phyloP scores from a whole-genome alignment of 768 basidiomycete genomes.

The Leccinum aurantiacum region DNA sequence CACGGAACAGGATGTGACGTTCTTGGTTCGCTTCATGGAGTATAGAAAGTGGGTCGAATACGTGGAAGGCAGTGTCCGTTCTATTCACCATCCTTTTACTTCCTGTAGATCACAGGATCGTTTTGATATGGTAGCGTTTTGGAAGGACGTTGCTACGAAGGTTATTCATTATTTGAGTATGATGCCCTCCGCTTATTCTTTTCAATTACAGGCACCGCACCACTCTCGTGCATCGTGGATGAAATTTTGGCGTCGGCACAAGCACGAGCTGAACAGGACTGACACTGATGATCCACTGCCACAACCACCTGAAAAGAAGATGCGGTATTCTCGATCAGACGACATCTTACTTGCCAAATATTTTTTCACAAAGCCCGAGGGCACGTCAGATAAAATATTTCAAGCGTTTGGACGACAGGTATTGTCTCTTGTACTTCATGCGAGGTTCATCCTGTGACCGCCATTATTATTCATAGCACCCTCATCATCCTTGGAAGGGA shows the following conservation, averaged over 20 bases:
- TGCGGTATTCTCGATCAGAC: constrained; percentile 79
- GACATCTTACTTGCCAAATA: constrained; percentile 77
- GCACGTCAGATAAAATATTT: constrained; percentile 82
- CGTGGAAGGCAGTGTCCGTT: background rate
- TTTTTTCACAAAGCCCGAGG: constrained; percentile 71
- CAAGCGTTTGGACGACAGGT: constrained; percentile 76
- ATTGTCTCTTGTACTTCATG: constrained; percentile 20
- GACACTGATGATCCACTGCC: constrained; percentile 73
- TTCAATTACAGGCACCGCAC: constrained; percentile 67
- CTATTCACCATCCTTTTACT: constrained; percentile 2
- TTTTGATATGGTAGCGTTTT: constrained; percentile 74
- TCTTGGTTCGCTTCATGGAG: constrained; percentile 73
- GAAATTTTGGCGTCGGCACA: constrained; percentile 89
- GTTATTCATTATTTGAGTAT: constrained; percentile 33
- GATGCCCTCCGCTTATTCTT: constrained; percentile 2
- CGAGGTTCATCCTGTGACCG: background rate
- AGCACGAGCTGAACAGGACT: constrained; percentile 71
- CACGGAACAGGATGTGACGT: constrained; percentile 78
- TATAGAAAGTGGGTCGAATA: constrained; percentile 60
- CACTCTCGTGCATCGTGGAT: constrained; percentile 93
- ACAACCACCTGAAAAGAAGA: constrained; percentile 80
- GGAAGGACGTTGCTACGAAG: constrained; percentile 75
- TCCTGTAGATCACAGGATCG: constrained; percentile 52
- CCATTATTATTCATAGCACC: constrained; percentile 49
- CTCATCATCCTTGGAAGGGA: constrained; percentile 92